A percentile compares a stretch with the other conserved stretches of the same genome.
Evolutionary conservation across 2,329 filamentous ascomycete genomes (phyloP).

Genomic region (Cladosporium sp.): DNA sequence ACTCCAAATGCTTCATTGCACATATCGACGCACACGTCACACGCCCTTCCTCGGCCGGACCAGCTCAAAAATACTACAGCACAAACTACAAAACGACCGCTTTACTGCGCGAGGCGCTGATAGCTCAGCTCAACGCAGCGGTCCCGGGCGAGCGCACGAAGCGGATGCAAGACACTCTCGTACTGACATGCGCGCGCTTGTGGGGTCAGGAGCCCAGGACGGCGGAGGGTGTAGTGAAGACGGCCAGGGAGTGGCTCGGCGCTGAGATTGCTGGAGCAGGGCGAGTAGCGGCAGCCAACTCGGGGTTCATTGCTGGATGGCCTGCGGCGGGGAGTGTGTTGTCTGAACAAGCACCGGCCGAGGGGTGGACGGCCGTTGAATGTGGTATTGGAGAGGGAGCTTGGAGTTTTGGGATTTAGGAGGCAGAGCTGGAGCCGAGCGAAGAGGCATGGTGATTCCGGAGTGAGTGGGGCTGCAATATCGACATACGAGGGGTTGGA

Average conservation of each 20-base stretch:
- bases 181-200: slow-evolving; percentile 2
- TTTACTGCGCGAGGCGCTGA: background rate
- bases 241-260: slow-evolving; percentile 66
- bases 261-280: slow-evolving; percentile 82
- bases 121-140: background rate
- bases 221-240: slow-evolving; percentile 43
- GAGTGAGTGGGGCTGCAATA: background rate
- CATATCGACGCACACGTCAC: slow-evolving; percentile 15
- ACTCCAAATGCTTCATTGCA: slow-evolving; percentile 16
- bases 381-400: slow-evolving; percentile 24
- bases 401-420: slow-evolving; percentile 9
- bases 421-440: slow-evolving; percentile 2
- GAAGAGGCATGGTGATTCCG: slow-evolving; percentile 6
- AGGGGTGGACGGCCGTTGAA: slow-evolving; percentile 66
- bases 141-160: background rate
- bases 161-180: slow-evolving; percentile 6
- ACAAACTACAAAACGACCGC: background rate
- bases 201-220: slow-evolving; percentile 52
- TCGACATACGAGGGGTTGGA: background rate
- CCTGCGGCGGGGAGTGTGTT: slow-evolving; percentile 72
- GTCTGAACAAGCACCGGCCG: slow-evolving; percentile 58
- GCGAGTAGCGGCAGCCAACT: slow-evolving; percentile 48
- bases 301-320: slow-evolving; percentile 89
- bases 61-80: background rate
- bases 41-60: background rate